Base-by-base conservation (phyloP, 2,329 filamentous ascomycete species). In the Chrysoporthe cubensis region DNA sequence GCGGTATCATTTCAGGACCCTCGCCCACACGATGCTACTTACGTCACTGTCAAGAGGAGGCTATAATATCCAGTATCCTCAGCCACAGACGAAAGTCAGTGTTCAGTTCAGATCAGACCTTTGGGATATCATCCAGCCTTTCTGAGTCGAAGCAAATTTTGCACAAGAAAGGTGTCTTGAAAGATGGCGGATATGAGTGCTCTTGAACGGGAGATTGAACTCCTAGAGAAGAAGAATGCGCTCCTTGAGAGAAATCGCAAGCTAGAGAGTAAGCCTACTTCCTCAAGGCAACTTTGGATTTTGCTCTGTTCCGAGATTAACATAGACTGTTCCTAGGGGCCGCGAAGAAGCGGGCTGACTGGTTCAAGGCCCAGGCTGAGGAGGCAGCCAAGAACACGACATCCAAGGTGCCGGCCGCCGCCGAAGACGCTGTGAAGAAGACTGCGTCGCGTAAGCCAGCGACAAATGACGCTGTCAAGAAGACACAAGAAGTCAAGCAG, bases 181-280 rank as follows among this genome's bases (percentile, higher is more conserved):
- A 61, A 32, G 6, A 70, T 70, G 68, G 65, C 66, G 56, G 68
- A 70, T 21, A 32, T 61, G 9, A 46, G 50, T 3, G 66, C 66
- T 11, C 66, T 70, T 4, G 34, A 65, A 32, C 62, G 62, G 34
- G 66, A 70, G 54, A 62, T 70, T 16, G 68, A 64, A 14, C 63
- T 57, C 4, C 63, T 70, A 6, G 67, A 70, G 66, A 68, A 66
- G 43, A 64, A 57, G n/a, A 64, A 64, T 26, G 57, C 62, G 21
- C 59, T 64, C 2, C 60, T 65, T 13, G 63, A 65, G 40, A 59
- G 63, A 11, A 59, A 68, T 7, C 40, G 68, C 57, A 70, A 68
- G 68, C 54, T 57, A 21, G 54, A 64, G 48, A 40, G 48, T 66
- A 42, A 32, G 37, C 43, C 59, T 21, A 3, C 34, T 14, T n/a